Evolutionary conservation across 345 rosid genomes (phyloP), one percentile per base, ranked within the genome.

Genomic region (Iberis pinnata): DNA sequence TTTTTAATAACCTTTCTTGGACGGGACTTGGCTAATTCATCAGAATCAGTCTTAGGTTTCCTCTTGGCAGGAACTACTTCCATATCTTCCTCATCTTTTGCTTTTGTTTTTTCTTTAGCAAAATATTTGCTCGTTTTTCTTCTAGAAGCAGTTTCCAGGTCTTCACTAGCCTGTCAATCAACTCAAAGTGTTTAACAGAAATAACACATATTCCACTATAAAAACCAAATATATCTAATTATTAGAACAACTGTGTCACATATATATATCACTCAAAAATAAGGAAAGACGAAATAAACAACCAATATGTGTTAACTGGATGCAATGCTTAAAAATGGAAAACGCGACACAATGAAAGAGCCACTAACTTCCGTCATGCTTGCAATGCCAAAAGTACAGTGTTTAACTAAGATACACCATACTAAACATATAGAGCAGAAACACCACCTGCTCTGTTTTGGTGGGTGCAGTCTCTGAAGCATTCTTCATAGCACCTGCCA

Each of bases 71-170:
- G 84, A 69, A 76, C 42, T 39, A 75, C 78, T 63, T 64, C 78
- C 19, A 20, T 53, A 64, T 56, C 80, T 40, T 58, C 70, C 69
- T 76, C 92, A 58, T 68, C 88, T 64, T 84, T 71, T n/a, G 53
- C 73, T 74, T 79, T 77, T 57, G 73, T 68, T 50, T 79, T 84
- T 5, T 77, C 87, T 7, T 77, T 67, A 43, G 77, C 76, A 82
- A 92, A 88, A 71, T 92, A 92, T 77, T 80, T 92, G 86, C 98
- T 92, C 33, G 93, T 92, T 76, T 88, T 92, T 70, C 74, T 80
- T 56, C 98, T 77, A 47, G 76, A 63, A 17, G 80, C 71, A 73
- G 61, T 60, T 51, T 74, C 86, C 65, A 67, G 60, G 53, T 64
- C 80, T 62, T 63, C 81, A 49, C 58, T 59, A 44, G 60, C 76